A percentile compares a stretch with the other conserved stretches of the same genome.
phyloP scores from a whole-genome alignment of 1,139 yeast species.

The Meyerozyma guilliermondii region DNA sequence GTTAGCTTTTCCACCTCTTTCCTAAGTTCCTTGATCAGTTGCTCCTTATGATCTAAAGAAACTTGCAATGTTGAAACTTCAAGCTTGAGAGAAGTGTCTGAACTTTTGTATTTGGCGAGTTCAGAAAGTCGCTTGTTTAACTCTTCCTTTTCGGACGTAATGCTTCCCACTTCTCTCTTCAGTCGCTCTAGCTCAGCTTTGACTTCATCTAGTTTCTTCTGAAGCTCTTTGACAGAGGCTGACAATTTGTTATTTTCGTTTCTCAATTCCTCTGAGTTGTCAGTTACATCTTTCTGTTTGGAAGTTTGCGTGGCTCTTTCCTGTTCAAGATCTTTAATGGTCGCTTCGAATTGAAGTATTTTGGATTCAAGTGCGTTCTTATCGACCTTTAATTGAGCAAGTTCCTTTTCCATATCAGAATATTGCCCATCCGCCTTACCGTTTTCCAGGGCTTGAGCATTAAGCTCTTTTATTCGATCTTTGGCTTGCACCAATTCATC shows the following conservation, averaged over 20 bases:
- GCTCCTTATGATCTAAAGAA: slow-evolving; percentile 43
- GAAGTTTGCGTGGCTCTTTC: not conserved
- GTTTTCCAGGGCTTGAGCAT: slow-evolving; percentile 5
- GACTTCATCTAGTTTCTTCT: not conserved
- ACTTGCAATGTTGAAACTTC: slow-evolving; percentile 37
- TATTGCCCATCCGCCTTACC: slow-evolving; percentile 5
- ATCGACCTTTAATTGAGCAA: slow-evolving; percentile 19
- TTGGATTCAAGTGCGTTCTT: slow-evolving; percentile 19
- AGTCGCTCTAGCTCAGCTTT: not conserved
- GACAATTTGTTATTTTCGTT: slow-evolving; percentile 2
- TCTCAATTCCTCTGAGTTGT: slow-evolving; percentile 8
- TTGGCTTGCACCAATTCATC: slow-evolving; percentile 62
- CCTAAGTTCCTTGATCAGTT: slow-evolving; percentile 41
- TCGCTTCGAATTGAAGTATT: slow-evolving; percentile 6
- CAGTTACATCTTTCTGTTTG: slow-evolving; percentile 17
- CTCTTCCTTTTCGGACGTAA: slow-evolving; percentile 7
- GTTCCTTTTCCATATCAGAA: slow-evolving; percentile 9
- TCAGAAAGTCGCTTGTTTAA: slow-evolving; percentile 22
- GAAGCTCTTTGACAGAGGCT: not conserved
- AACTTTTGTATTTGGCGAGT: slow-evolving; percentile 27
- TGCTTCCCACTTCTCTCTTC: not conserved
- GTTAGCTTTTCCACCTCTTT: slow-evolving; percentile 31
- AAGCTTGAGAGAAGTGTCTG: slow-evolving; percentile 37
- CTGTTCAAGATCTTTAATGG: slow-evolving; percentile 7
- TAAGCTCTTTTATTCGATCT: slow-evolving; percentile 30